Conservation (phyloP, 2,329 filamentous ascomycete genomes). For the Exophiala oligosperma region DNA sequence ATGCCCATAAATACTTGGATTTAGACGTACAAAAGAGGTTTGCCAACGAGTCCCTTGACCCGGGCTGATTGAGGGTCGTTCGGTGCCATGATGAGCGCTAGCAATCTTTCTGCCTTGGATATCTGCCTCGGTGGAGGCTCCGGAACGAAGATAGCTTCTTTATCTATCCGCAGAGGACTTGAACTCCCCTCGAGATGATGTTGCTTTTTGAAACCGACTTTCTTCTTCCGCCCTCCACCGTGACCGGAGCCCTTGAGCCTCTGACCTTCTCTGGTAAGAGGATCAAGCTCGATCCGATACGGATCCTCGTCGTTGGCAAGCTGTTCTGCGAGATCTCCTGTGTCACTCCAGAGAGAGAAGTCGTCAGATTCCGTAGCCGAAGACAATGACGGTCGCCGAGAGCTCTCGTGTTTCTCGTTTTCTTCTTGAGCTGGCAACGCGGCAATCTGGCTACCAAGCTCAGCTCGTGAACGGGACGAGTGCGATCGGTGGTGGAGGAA, state of each 20-base stretch:
- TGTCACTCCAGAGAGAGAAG: conserved; percentile 88
- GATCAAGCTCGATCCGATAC: conserved; percentile 66
- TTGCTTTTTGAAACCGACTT: conserved; percentile 27
- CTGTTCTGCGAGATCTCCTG: conserved; percentile 92
- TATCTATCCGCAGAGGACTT: conserved; percentile 47
- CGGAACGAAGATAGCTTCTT: conserved; percentile 82
- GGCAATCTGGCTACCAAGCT: conserved; percentile 37
- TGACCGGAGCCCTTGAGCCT: conserved; percentile 34
- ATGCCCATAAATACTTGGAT: conserved; percentile 27
- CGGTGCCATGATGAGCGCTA: conserved; percentile 83
- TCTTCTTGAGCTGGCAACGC: conserved; percentile 43
- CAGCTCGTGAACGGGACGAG: conserved; percentile 36
- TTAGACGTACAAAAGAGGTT: conserved; percentile 78
- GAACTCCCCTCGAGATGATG: conserved; percentile 43
- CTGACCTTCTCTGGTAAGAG: conserved; percentile 43
- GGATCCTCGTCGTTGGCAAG: conserved; percentile 80
- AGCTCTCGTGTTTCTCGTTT: conserved; percentile 46
- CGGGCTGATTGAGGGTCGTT: conserved; percentile 66
- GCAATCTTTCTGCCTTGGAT: conserved; percentile 65
- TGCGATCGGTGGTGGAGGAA: conserved; percentile 87
- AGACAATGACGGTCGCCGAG: conserved; percentile 53
- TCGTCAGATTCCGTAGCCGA: conserved; percentile 58
- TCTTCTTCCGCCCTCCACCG: conserved; percentile 32
- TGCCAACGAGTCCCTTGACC: conserved; percentile 91
- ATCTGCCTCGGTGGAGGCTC: conserved; percentile 64